phyloP scores from a whole-genome alignment of 495 filamentous ascomycete species.

The Aspergillus coremiiformis region DNA sequence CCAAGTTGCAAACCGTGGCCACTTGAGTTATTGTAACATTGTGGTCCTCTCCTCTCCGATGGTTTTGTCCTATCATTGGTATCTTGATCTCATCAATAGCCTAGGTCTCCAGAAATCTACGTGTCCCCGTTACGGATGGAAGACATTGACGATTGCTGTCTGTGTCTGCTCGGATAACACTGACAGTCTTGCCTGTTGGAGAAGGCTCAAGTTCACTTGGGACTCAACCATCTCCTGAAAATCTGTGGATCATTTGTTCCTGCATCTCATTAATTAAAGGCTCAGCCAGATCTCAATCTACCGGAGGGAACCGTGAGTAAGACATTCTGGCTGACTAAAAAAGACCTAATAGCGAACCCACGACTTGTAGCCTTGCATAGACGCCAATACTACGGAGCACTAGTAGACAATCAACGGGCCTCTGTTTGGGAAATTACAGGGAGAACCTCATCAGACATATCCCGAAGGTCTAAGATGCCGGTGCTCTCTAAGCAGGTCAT shows the following conservation, averaged over 20 bases:
- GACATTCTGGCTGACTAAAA: conserved; percentile 5
- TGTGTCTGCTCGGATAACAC: neutral
- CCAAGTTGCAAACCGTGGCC: neutral
- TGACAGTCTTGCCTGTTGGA: neutral
- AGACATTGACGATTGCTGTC: too few relatives aligned
- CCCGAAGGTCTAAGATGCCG: neutral
- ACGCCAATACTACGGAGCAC: neutral
- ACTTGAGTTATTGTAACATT: neutral
- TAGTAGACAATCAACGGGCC: neutral
- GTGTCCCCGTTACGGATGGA: neutral
- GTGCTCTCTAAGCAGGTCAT: neutral
- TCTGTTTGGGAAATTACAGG: neutral
- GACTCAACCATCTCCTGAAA: neutral
- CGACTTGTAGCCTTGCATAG: neutral
- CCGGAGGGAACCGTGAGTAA: conserved; percentile 1
- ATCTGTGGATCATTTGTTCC: conserved; percentile 12
- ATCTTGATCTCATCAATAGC: neutral
- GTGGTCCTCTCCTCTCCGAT: neutral
- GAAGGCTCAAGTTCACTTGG: neutral
- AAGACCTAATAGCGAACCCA: neutral
- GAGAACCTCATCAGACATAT: neutral
- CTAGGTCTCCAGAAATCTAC: neutral
- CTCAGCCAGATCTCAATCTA: conserved; percentile 10
- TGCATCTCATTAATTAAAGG: conserved; percentile 9
- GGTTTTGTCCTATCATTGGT: neutral